Evolutionary conservation across 1,284 basidiomycete species (phyloP).

Genomic region (Bondarzewia mesenterica): DNA sequence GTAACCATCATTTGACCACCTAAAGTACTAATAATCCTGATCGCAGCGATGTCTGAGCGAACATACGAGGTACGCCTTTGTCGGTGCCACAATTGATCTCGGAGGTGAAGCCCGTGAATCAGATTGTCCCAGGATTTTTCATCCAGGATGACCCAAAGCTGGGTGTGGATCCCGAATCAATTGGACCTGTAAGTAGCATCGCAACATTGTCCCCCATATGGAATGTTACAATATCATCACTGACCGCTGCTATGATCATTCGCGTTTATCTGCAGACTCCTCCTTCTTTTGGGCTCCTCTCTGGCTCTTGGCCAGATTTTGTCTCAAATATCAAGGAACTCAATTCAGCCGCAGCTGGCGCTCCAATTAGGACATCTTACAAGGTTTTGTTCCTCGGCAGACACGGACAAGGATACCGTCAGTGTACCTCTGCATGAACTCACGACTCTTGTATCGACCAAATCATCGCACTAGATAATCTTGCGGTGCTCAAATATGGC

Average conservation of each 20-base stretch:
- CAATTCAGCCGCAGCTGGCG: conserved; percentile 31
- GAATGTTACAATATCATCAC: neutral
- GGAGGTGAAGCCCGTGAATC: too few species aligned
- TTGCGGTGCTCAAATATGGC: conserved; percentile 68
- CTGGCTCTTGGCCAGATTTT: conserved; percentile 48
- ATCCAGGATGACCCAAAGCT: conserved; percentile 21
- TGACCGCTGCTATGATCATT: neutral
- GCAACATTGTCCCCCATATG: neutral
- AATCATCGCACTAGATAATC: conserved; percentile 51
- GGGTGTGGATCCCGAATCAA: conserved; percentile 13
- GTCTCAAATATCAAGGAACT: conserved; percentile 32
- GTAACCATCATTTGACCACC: too few species aligned
- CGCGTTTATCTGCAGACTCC: conserved; percentile 34
- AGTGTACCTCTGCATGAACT: conserved; percentile 17
- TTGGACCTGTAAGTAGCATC: conserved; percentile 19
- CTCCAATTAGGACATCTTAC: conserved; percentile 31
- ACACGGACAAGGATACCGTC: conserved; percentile 69
- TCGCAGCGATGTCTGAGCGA: neutral
- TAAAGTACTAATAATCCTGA: too few species aligned
- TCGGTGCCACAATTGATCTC: neutral
- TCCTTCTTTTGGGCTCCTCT: conserved; percentile 50
- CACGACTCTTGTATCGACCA: neutral
- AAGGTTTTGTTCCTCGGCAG: conserved; percentile 63
- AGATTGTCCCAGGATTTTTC: conserved; percentile 26
- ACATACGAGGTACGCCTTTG: neutral